These are phyloP conservation scores for Brettanomyces anomalus DNA, from an alignment of 805 yeast genomes.

Conservation along the genomic window DNA sequence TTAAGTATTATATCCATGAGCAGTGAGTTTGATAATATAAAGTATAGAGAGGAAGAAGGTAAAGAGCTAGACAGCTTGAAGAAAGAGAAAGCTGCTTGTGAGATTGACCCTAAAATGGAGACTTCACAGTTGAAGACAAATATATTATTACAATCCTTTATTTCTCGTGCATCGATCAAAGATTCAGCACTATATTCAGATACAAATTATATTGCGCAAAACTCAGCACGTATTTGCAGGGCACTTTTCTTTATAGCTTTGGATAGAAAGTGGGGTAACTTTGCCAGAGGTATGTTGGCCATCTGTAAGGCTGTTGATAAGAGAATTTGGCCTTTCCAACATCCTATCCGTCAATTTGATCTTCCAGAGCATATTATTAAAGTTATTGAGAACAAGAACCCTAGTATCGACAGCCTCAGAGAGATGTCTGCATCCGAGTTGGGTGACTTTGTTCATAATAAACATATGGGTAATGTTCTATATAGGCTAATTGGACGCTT, in stretches of 20 bases:
- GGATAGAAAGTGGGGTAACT: constrained; percentile 84
- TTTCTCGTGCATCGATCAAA: constrained; percentile 61
- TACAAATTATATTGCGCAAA: constrained; percentile 89
- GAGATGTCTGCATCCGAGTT: constrained; percentile 68
- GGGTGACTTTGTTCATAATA: constrained; percentile 85
- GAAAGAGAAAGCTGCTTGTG: constrained; percentile 59
- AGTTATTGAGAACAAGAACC: constrained; percentile 52
- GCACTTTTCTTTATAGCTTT: constrained; percentile 83
- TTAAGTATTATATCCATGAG: constrained; percentile 84
- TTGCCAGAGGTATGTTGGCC: constrained; percentile 64
- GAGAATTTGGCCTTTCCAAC: constrained; percentile 82
- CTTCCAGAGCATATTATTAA: constrained; percentile 58
- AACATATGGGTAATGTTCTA: constrained; percentile 57
- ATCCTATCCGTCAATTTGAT: constrained; percentile 84
- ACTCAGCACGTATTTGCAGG: constrained; percentile 85
- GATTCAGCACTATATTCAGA: constrained; percentile 84
- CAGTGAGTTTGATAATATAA: constrained; percentile 85
- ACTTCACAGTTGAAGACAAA: constrained; percentile 82
- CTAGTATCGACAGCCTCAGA: constrained; percentile 62
- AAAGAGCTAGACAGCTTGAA: constrained; percentile 56
- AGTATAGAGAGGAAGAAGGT: constrained; percentile 81
- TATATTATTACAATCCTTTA: constrained; percentile 76
- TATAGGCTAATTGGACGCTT: constrained; percentile 56
- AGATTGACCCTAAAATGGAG: constrained; percentile 68
- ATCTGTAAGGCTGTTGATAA: constrained; percentile 82